These are phyloP conservation scores for Spinellus fusiger DNA, from an alignment of 192 early-diverging fungal genomes.

Conservation along the genomic window DNA sequence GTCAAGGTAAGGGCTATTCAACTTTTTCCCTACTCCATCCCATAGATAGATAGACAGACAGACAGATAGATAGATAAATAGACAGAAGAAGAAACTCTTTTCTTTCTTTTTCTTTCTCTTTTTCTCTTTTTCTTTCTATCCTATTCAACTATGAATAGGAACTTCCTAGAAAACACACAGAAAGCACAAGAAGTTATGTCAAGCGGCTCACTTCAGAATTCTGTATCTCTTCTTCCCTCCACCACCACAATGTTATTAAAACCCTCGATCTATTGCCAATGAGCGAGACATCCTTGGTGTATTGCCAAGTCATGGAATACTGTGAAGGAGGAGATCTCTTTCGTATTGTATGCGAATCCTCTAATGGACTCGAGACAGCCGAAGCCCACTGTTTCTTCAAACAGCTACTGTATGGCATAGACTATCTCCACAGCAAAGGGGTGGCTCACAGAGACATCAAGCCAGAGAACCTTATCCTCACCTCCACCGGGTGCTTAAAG, in stretches of 20 bases:
- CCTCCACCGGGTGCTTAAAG: constrained; percentile 58
- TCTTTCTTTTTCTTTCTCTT: constrained; percentile 6
- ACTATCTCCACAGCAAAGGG: constrained; percentile 74
- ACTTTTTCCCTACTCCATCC: background rate
- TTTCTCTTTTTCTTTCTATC: no score
- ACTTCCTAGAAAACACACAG: constrained; percentile 66
- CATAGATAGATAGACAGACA: no score
- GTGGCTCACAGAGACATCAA: constrained; percentile 83
- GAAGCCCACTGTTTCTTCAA: constrained; percentile 65
- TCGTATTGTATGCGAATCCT: constrained; percentile 58
- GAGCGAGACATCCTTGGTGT: constrained; percentile 51
- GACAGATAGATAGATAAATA: no score
- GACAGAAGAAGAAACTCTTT: background rate
- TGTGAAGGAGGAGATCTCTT: constrained; percentile 78
- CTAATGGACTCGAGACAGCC: constrained; percentile 40
- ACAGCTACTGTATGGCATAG: constrained; percentile 70
- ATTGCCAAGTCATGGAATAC: constrained; percentile 79
- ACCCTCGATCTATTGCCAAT: constrained; percentile 71
- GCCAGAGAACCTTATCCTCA: constrained; percentile 80
- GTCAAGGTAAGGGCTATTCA: constrained; percentile 31
- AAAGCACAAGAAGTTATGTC: constrained; percentile 46
- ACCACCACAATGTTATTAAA: constrained; percentile 72
- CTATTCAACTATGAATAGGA: constrained; percentile 64
- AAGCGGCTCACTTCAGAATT: constrained; percentile 64
- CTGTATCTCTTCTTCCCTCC: constrained; percentile 72